Evolutionary conservation across 768 basidiomycete species (phyloP).

Genomic region (Tephrocybe sp.): DNA sequence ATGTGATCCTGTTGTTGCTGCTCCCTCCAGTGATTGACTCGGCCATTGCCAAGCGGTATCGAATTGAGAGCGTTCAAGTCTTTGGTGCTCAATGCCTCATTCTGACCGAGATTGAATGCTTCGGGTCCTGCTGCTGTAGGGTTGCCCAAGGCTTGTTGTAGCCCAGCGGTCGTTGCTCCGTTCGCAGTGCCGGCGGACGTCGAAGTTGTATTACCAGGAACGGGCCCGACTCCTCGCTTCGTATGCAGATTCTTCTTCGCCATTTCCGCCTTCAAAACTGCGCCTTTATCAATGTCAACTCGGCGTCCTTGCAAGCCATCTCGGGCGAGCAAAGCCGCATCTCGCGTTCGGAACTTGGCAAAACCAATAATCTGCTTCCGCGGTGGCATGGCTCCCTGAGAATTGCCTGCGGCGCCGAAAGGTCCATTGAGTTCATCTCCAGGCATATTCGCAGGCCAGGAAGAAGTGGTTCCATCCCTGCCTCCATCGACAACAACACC

Average conservation of each 20-base stretch:
- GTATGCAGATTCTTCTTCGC: conserved; percentile 99
- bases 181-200: conserved; percentile 19
- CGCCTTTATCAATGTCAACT: conserved; percentile 91
- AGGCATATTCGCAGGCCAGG: conserved; percentile 52
- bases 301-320: conserved; percentile 87
- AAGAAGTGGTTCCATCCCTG: conserved; percentile 67
- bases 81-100: conserved; percentile 32
- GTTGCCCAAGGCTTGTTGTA: conserved; percentile 17
- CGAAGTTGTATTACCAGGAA: conserved; percentile 29
- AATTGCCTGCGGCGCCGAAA: conserved; percentile 23
- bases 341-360: conserved; percentile 88
- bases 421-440: conserved; percentile 31
- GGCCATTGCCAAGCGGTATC: conserved; percentile 38
- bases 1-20: conserved; percentile 20
- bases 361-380: conserved; percentile 98
- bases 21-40: conserved; percentile 39
- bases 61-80: conserved; percentile 46
- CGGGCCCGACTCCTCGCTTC: conserved; percentile 82
- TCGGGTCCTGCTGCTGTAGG: conserved; percentile 26
- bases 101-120: conserved; percentile 11
- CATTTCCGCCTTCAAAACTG: conserved; percentile 97
- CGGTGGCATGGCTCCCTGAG: conserved; percentile 43
- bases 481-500: conserved; percentile 80
- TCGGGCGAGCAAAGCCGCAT: conserved; percentile 83
- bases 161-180: conserved; percentile 15